Evolutionary conservation across 2,329 filamentous ascomycete genomes (phyloP), one percentile per base, ranked within the genome.

Genomic region (Phyllosticta citribraziliensis): DNA sequence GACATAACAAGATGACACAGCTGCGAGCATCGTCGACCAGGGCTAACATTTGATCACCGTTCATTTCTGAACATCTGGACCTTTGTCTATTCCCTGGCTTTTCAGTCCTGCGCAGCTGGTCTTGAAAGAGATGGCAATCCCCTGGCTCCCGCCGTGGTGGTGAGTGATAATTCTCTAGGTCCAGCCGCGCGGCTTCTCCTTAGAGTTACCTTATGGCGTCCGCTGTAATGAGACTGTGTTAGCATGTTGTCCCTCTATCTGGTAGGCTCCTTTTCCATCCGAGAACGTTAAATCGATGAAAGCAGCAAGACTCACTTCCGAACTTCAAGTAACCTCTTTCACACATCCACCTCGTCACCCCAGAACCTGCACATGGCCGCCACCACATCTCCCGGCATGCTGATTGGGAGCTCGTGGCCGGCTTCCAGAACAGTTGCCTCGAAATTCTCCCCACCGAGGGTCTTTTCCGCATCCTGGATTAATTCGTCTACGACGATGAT

Each of bases 351-450:
- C 22, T 55, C 33, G 22, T 57, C 60, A 12, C 53, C 58, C 75
- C 76, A 78, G 67, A 77, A 75, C 17, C 74, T 73, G 56, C 71
- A 67, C 50, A 84, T 78, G n/a, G 74, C 72, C n/a, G 77, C 71
- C 1, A 83, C 84, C 61, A 89, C 79, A 60, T 84, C 80, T 10
- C 77, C 74, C 2, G 82, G 83, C 61, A 80, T 80, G 12, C 82
- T 82, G 64, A 89, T 84, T 0, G 84, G 85, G 63, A 91, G 76
- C 67, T 90, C 88, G 69, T 91, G 88, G 0, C 87, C 88, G 4
- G 82, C 86, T 24, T 83, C 78, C 17, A 89, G 67, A 24, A 82
- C 73, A 52, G 79, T 75, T 56, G 86, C 79, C 61, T 82, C 77
- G 3, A 87, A 79, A 61, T 86, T 83, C n/a, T 73, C 69, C 24